Evolutionary conservation across 805 yeast genomes (phyloP).

Genomic region (Danielia reshetovae): DNA sequence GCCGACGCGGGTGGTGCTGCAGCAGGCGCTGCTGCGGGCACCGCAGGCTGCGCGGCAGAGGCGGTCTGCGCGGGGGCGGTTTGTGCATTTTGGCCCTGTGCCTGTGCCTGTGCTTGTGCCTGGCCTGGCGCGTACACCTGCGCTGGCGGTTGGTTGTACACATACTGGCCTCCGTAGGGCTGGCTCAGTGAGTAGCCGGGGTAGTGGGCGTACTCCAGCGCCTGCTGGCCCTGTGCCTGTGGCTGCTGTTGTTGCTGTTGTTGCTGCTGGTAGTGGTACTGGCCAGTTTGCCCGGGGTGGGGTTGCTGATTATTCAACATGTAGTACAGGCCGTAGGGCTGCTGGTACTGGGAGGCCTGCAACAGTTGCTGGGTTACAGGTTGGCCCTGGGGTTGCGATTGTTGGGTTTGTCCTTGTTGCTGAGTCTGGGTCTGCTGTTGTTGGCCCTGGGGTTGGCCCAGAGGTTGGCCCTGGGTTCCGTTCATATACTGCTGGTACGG

Average conservation of each 20-base stretch:
- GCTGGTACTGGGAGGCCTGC: constrained; percentile 16
- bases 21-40: constrained; percentile 11
- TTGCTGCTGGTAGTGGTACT: constrained; percentile 6
- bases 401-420: constrained; percentile 5
- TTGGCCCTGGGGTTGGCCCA: constrained; percentile 9
- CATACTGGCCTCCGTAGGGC: constrained; percentile 17
- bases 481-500: constrained; percentile 19
- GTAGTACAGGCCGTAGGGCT: constrained; percentile 17
- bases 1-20: constrained; percentile 10
- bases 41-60: constrained; percentile 9
- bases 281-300: constrained; percentile 13
- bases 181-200: constrained; percentile 9
- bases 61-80: constrained; percentile 3
- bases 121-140: constrained; percentile 21
- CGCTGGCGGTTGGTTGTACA: constrained; percentile 13
- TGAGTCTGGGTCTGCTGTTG: constrained; percentile 6
- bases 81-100: constrained; percentile 8
- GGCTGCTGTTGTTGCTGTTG: constrained; percentile 4
- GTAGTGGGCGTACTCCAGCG: constrained; percentile 15
- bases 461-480: constrained; percentile 12
- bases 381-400: constrained; percentile 4
- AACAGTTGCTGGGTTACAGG: constrained; percentile 12
- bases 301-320: constrained; percentile 15
- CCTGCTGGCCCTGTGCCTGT: constrained; percentile 5
- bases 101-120: constrained; percentile 14